phyloP scores from a whole-genome alignment of 306 rosid genomes.

The Urtica urens region DNA sequence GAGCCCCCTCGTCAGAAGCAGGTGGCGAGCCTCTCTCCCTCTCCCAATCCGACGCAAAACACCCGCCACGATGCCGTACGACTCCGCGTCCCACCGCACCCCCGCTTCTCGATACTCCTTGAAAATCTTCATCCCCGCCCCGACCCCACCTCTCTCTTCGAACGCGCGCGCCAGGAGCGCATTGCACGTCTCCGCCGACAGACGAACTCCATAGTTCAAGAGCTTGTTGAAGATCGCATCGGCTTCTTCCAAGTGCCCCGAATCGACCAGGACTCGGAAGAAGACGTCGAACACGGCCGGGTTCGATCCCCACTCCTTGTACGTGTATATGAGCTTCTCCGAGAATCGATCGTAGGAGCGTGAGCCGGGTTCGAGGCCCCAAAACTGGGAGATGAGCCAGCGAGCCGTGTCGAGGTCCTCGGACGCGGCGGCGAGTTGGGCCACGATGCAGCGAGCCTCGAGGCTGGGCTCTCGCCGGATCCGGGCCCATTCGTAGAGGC shows the following conservation, averaged over 20 bases:
- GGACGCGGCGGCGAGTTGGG: conserved; percentile 54
- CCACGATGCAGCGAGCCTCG: conserved; percentile 60
- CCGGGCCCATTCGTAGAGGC: conserved; percentile 64
- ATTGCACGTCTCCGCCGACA: conserved; percentile 73
- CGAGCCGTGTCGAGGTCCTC: conserved; percentile 53
- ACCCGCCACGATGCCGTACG: conserved; percentile 58
- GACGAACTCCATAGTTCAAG: conserved; percentile 47
- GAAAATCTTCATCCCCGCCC: conserved; percentile 41
- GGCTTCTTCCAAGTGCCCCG: conserved; percentile 51
- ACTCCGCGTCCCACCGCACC: conserved; percentile 55
- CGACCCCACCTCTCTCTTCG: conserved; percentile 26
- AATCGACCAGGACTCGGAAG: conserved; percentile 66
- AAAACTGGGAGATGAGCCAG: conserved; percentile 44
- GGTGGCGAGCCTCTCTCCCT: conserved; percentile 55
- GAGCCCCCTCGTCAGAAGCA: conserved; percentile 65
- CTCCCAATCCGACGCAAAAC: conserved; percentile 50
- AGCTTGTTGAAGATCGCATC: conserved; percentile 42
- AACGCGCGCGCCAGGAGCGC: conserved; percentile 43
- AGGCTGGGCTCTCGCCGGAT: conserved; percentile 37
- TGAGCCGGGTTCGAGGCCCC: conserved; percentile 34
- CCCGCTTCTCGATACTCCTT: conserved; percentile 48
- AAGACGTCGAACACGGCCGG: conserved; percentile 66
- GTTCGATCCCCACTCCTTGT: conserved; percentile 71
- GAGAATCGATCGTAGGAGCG: conserved; percentile 29
- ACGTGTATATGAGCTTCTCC: conserved; percentile 60